Conservation (phyloP, 495 filamentous ascomycete genomes). For the Aspergillus mulundensis region DNA sequence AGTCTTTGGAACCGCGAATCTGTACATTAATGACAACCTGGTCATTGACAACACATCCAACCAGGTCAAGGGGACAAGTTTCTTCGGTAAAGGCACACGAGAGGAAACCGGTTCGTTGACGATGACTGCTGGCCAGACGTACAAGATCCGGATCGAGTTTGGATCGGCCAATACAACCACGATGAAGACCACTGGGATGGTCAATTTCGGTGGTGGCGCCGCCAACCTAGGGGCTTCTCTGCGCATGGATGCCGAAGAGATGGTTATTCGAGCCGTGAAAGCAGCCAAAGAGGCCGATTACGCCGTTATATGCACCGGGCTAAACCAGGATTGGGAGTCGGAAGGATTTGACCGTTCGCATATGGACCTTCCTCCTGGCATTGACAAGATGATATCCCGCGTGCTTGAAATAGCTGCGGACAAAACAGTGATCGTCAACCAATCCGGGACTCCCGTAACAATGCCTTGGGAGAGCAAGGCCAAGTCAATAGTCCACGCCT, state of each 20-base stretch:
- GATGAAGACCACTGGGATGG: slow-evolving; percentile 40
- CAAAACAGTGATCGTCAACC: slow-evolving; percentile 67
- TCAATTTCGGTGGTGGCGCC: slow-evolving; percentile 57
- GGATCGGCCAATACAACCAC: slow-evolving; percentile 55
- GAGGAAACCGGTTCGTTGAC: slow-evolving; percentile 52
- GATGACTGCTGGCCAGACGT: slow-evolving; percentile 50
- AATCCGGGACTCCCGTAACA: slow-evolving; percentile 71
- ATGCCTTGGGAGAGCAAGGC: slow-evolving; percentile 74
- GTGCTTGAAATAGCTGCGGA: slow-evolving; percentile 62
- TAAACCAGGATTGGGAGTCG: slow-evolving; percentile 80
- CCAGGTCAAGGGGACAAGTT: slow-evolving; percentile 52
- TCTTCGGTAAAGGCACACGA: slow-evolving; percentile 54
- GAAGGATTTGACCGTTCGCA: slow-evolving; percentile 74
- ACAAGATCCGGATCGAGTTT: slow-evolving; percentile 56
- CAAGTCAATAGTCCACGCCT: slow-evolving; percentile 61
- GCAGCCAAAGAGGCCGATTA: slow-evolving; percentile 61
- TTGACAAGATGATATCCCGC: slow-evolving; percentile 61
- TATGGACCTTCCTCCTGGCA: slow-evolving; percentile 67
- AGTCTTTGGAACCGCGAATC: slow-evolving; percentile 63
- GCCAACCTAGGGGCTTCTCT: slow-evolving; percentile 69
- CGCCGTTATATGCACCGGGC: slow-evolving; percentile 68
- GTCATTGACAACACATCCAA: slow-evolving; percentile 59
- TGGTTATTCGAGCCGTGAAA: slow-evolving; percentile 57
- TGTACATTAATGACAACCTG: slow-evolving; percentile 63
- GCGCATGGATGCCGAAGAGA: slow-evolving; percentile 58